A percentile compares a stretch with the other conserved stretches of the same genome.
These are phyloP conservation scores for Laguncularia racemosa DNA, from an alignment of 345 rosid genomes.

Conservation along the genomic window DNA sequence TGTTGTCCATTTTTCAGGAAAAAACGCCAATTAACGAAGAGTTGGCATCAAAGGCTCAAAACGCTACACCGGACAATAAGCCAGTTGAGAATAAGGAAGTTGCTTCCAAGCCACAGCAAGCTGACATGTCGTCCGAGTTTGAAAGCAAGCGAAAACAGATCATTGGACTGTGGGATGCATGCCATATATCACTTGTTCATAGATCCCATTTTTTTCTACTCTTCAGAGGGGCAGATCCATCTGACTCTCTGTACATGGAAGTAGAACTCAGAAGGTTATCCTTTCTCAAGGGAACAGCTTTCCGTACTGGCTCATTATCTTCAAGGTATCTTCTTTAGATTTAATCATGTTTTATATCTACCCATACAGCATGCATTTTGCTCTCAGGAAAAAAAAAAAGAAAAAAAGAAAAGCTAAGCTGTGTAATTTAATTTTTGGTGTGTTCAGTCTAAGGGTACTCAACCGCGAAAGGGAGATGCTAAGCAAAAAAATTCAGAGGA, in stretches of 20 bases:
- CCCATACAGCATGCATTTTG: neutral
- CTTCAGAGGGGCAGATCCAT: constrained; percentile 6
- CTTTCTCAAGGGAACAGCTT: neutral
- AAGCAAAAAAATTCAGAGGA: constrained; percentile 50
- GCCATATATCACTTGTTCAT: constrained; percentile 7
- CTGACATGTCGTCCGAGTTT: constrained; percentile 1
- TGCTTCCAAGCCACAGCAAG: too few species aligned
- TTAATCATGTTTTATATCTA: neutral
- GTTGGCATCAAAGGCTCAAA: too few species aligned
- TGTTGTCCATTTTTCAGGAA: too few species aligned
- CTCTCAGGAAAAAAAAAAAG: too few species aligned
- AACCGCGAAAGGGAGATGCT: constrained; percentile 64
- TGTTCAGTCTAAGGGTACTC: constrained; percentile 48
- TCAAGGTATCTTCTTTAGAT: neutral
- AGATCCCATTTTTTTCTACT: constrained; percentile 12
- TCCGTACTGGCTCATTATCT: neutral
- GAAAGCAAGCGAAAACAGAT: constrained; percentile 6
- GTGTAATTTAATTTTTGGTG: too few species aligned
- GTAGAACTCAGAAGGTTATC: constrained; percentile 11
- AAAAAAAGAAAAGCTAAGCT: too few species aligned
- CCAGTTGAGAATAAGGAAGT: too few species aligned
- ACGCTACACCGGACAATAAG: too few species aligned
- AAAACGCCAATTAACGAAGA: too few species aligned
- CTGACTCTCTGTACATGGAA: constrained; percentile 13
- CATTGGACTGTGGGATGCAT: constrained; percentile 9